Base-by-base conservation (phyloP, 495 filamentous ascomycete species). In the Hapsidospora chrysogenum region DNA sequence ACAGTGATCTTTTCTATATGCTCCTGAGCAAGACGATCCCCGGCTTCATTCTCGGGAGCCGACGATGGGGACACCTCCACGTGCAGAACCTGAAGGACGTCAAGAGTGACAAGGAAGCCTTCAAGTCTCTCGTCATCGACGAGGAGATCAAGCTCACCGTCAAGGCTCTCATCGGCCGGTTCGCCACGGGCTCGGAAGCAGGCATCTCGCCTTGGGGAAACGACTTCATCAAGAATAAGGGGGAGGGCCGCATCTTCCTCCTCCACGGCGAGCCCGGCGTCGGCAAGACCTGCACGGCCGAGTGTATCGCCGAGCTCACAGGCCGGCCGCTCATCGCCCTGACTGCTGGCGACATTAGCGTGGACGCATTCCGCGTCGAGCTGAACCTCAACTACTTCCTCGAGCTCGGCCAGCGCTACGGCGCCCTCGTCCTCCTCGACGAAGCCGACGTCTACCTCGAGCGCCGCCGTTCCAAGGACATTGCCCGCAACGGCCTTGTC, bases 401-500 rank as follows among this genome's bases (percentile, higher is more conserved):
- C 1, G 21, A 43, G 8, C 50, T 63, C 2, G 56, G 54, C 31
- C 52, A 61, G 41, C 54, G 57, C 6, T 63, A 53, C 47, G 59
- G 57, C 8, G 56, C 53, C 11, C 47, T 63, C 11, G 50, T 63
- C 11, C 45, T 61, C 1, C 44, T 61, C 8, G 56, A 63, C 46
- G 59, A 63, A 34, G 59, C 58, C 3, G 59, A 63, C 37, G 59
- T 63, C 17, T 63, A 56, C 46, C 53, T 63, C 3, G 80, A 85
- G 56, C 66, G 74, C 35, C 74, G 80, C 13, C 73, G 68, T 1
- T 66, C 76, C 25, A 64, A 72, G 40, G 77, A 87, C 43, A 71
- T 87, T 41, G 66, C 71, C 43, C 69, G 81, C 36, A 87, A 87
- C 45, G 76, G 78, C 1, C 63, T 87, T 0, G 81, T 87, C 14